A percentile compares a stretch with the other conserved stretches of the same genome.
These are phyloP conservation scores for Nepenthes alata DNA, from an alignment of 179 eudicot genomes.

Conservation along the genomic window DNA sequence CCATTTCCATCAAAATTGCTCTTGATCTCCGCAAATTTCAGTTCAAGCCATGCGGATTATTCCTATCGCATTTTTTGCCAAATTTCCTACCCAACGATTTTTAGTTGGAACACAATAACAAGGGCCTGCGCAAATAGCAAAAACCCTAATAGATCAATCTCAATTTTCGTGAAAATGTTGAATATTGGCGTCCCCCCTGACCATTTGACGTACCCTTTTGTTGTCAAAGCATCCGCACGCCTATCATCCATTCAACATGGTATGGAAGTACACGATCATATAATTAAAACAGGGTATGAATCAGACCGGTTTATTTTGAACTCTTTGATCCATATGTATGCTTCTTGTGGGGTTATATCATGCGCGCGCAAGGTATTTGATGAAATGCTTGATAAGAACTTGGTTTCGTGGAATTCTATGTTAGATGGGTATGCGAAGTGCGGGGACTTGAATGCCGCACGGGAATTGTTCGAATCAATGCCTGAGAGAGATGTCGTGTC, in stretches of 20 bases:
- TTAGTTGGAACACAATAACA: conserved; percentile 44
- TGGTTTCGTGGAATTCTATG: conserved; percentile 70
- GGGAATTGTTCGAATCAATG: conserved; percentile 42
- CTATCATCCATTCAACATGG: conserved; percentile 28
- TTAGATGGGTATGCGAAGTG: conserved; percentile 61
- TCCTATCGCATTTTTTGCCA: conserved; percentile 32
- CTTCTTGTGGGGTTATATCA: conserved; percentile 23
- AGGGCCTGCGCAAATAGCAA: conserved; percentile 31
- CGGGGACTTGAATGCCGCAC: conserved; percentile 39
- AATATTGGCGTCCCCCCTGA: conserved; percentile 42
- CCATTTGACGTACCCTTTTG: conserved; percentile 54
- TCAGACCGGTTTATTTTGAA: conserved; percentile 44
- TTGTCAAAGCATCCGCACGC: conserved; percentile 46
- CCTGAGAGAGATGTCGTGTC: conserved; percentile 57
- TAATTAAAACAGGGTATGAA: conserved; percentile 33
- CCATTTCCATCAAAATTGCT: conserved; percentile 34
- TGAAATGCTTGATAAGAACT: conserved; percentile 40
- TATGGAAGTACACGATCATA: conserved; percentile 23
- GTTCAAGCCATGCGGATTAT: conserved; percentile 24
- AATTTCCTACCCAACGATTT: conserved; percentile 25
- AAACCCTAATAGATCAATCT: conserved; percentile 32
- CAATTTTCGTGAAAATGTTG: conserved; percentile 38
- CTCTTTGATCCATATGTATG: conserved; percentile 62
- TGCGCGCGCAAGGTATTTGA: conserved; percentile 57
- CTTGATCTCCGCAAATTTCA: conserved; percentile 26